phyloP scores from a whole-genome alignment of 208 protist species.

The Acanthamoeba sp. region DNA sequence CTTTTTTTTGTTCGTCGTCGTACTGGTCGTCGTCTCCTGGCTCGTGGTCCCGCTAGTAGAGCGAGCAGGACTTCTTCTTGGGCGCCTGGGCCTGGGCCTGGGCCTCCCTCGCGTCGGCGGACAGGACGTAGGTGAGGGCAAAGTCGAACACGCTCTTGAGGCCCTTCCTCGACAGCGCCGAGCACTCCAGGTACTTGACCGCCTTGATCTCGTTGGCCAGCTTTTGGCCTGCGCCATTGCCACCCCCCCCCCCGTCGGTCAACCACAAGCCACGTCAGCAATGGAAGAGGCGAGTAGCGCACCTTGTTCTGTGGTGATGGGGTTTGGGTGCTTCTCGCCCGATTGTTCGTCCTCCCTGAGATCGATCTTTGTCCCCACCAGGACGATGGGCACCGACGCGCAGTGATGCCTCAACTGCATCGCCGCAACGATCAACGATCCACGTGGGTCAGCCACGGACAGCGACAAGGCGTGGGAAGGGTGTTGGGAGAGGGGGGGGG shows the following conservation, averaged over 20 bases:
- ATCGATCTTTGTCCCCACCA: constrained; percentile 87
- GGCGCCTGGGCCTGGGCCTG: not conserved
- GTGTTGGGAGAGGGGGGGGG: not conserved
- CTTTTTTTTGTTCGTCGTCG: not conserved
- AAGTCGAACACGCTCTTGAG: constrained; percentile 92
- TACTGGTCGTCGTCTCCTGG: too few species aligned
- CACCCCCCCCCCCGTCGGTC: not conserved
- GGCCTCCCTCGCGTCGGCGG: not conserved
- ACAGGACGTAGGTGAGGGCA: constrained; percentile 86
- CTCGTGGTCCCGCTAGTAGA: not conserved
- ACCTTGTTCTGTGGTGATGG: constrained; percentile 76
- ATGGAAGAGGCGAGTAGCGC: not conserved
- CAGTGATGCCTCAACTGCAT: constrained; percentile 79
- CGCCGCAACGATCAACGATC: not conserved
- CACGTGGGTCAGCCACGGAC: constrained; percentile 77
- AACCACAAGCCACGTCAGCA: not conserved
- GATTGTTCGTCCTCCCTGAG: constrained; percentile 83
- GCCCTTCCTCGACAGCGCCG: constrained; percentile 90
- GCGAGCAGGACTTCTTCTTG: constrained; percentile 76
- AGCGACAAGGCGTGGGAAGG: not conserved
- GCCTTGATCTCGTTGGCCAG: constrained; percentile 89
- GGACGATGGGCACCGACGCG: constrained; percentile 80
- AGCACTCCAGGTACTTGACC: constrained; percentile 93
- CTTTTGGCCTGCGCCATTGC: constrained; percentile 51
- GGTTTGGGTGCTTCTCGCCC: constrained; percentile 79